Percentiles rank a stretch among this genome's conserved stretches.
Evolutionary conservation across 768 basidiomycete genomes (phyloP).

Genomic region (Paxillus involutus): DNA sequence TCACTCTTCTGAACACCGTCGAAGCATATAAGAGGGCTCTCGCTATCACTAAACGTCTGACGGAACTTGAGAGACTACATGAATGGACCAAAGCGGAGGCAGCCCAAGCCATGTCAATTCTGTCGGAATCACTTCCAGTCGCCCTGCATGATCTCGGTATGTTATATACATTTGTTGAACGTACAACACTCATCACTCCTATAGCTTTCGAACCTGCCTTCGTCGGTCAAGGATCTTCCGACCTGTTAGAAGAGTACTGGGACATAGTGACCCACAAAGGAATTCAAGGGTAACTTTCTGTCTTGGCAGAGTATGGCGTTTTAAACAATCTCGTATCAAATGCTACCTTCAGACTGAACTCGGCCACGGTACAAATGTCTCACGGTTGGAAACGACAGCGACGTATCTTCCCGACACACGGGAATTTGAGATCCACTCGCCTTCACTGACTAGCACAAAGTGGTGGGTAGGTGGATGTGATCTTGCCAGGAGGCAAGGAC

Average conservation of each 20-base stretch:
- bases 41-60: conserved; percentile 52
- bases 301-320: neutral
- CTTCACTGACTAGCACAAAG: conserved; percentile 71
- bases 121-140: conserved; percentile 58
- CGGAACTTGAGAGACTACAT: conserved; percentile 56
- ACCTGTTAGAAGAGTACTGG: conserved; percentile 52
- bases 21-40: conserved; percentile 58
- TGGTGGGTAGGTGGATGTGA: conserved; percentile 81
- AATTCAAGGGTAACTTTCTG: conserved; percentile 46
- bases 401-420: conserved; percentile 65
- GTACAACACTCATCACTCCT: conserved; percentile 10
- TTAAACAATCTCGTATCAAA: conserved; percentile 23
- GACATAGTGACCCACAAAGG: conserved; percentile 50
- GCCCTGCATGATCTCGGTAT: conserved; percentile 37
- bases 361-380: conserved; percentile 75
- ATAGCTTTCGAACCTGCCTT: conserved; percentile 68
- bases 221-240: conserved; percentile 55
- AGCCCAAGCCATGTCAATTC: conserved; percentile 41
- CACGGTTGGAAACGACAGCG: conserved; percentile 70
- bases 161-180: conserved; percentile 18
- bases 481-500: conserved; percentile 58
- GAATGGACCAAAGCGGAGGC: conserved; percentile 53
- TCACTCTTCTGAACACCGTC: neutral
- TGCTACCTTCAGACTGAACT: conserved; percentile 80
- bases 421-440: conserved; percentile 77